Percentiles rank a stretch among this genome's conserved stretches.
Conservation (phyloP, 1,139 yeast genomes). For the Candida sojae region DNA sequence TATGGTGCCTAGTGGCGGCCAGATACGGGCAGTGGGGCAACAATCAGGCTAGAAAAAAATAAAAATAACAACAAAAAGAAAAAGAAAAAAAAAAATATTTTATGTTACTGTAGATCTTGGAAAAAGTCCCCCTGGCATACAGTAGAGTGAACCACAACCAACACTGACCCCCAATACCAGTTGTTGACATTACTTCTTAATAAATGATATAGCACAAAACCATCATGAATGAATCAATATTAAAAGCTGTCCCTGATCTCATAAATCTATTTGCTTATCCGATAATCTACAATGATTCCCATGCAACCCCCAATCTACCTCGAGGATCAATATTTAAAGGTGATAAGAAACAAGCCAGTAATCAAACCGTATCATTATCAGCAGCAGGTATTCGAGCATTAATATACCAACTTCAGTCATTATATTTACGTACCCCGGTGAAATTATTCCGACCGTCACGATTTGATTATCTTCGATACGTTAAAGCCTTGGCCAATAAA, state of each 20-base stretch:
- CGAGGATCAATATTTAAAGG: background rate
- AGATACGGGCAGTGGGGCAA: no score
- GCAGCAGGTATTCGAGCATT: slow-evolving; percentile 86
- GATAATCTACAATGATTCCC: background rate
- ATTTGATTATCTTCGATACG: slow-evolving; percentile 75
- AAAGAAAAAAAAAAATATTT: background rate
- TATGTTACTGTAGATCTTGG: background rate
- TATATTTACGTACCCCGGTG: slow-evolving; percentile 80
- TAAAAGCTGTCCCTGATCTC: background rate
- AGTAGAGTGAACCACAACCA: no score
- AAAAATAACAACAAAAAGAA: background rate
- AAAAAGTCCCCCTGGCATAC: background rate
- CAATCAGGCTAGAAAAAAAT: background rate
- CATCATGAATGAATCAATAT: background rate
- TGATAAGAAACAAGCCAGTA: slow-evolving; percentile 19
- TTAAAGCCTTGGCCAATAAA: slow-evolving; percentile 53
- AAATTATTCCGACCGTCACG: slow-evolving; percentile 89
- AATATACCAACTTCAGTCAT: slow-evolving; percentile 73
- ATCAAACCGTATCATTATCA: slow-evolving; percentile 47
- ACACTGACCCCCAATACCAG: no score
- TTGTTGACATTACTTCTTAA: background rate
- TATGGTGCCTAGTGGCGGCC: no score
- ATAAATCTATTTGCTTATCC: background rate
- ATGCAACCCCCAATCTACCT: background rate
- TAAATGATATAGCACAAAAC: background rate